A percentile compares a stretch with the other conserved stretches of the same genome.
phyloP scores from a whole-genome alignment of 192 early-diverging fungal genomes.

The Coemansia furcata region DNA sequence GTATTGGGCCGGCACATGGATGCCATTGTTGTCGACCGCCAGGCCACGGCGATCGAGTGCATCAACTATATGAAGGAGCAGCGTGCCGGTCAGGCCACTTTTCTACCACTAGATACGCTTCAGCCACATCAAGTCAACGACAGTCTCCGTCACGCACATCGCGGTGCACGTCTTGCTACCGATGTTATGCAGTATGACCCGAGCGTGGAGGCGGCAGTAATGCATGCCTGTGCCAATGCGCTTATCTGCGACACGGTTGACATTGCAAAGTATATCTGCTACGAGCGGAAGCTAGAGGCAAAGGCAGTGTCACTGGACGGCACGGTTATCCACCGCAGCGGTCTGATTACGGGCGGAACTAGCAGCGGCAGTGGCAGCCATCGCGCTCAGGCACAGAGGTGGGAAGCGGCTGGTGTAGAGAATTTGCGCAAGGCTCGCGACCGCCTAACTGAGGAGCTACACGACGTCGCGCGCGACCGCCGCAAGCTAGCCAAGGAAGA shows the following conservation, averaged over 20 bases:
- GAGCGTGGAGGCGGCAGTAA: slow-evolving; percentile 72
- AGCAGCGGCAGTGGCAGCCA: slow-evolving; percentile 42
- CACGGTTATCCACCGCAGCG: slow-evolving; percentile 92
- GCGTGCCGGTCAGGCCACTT: slow-evolving; percentile 86
- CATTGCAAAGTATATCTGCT: slow-evolving; percentile 83
- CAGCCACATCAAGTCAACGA: slow-evolving; percentile 73
- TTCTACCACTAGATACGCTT: slow-evolving; percentile 89
- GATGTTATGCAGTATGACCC: slow-evolving; percentile 90
- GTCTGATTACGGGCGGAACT: slow-evolving; percentile 89
- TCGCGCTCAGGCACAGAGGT: slow-evolving; percentile 58
- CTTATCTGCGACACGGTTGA: slow-evolving; percentile 88
- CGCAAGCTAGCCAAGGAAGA: slow-evolving; percentile 67
- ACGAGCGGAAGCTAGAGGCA: slow-evolving; percentile 76
- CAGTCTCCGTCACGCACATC: slow-evolving; percentile 69
- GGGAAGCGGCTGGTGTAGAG: slow-evolving; percentile 90
- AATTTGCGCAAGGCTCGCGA: slow-evolving; percentile 70
- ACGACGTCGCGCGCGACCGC: slow-evolving; percentile 67
- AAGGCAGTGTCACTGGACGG: slow-evolving; percentile 94
- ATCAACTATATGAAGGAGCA: slow-evolving; percentile 93
- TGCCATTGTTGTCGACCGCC: slow-evolving; percentile 89
- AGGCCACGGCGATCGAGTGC: slow-evolving; percentile 93
- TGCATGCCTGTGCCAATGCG: slow-evolving; percentile 89
- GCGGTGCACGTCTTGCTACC: slow-evolving; percentile 87
- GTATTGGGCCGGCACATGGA: slow-evolving; percentile 92
- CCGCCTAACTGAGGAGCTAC: slow-evolving; percentile 65